Conservation (phyloP, 306 rosid species). For the Gillenia trifoliata region DNA sequence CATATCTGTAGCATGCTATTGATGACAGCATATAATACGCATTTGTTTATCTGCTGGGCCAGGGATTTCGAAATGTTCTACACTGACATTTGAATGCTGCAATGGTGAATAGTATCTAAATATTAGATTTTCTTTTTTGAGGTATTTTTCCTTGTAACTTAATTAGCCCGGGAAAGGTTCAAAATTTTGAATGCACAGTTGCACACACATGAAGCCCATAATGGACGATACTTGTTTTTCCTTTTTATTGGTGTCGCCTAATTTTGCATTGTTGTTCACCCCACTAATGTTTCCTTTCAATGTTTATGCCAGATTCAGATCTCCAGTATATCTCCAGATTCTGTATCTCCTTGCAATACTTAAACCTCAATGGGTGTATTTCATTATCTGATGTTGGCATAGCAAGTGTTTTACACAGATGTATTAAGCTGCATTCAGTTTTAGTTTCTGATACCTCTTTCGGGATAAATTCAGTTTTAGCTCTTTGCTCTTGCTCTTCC, state of each 20-base stretch:
- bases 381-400: constrained; percentile 67
- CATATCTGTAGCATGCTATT: neutral
- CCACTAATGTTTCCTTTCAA: constrained; percentile 1
- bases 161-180: neutral
- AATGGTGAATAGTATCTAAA: neutral
- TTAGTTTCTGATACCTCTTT: constrained; percentile 65
- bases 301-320: constrained; percentile 49
- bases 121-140: neutral
- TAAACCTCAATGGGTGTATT: constrained; percentile 70
- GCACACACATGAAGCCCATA: neutral
- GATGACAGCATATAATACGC: neutral
- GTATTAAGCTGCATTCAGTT: constrained; percentile 50
- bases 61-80: neutral
- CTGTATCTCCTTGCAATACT: constrained; percentile 47
- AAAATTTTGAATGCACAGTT: neutral
- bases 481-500: constrained; percentile 49
- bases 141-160: neutral
- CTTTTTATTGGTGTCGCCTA: neutral
- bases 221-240: neutral
- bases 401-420: constrained; percentile 43
- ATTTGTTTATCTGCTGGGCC: neutral
- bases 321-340: constrained; percentile 51
- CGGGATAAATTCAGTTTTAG: constrained; percentile 59
- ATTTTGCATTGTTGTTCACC: neutral
- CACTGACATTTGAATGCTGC: neutral